Conservation (phyloP, 148 eudicot species). For the Diospyros kaki region DNA sequence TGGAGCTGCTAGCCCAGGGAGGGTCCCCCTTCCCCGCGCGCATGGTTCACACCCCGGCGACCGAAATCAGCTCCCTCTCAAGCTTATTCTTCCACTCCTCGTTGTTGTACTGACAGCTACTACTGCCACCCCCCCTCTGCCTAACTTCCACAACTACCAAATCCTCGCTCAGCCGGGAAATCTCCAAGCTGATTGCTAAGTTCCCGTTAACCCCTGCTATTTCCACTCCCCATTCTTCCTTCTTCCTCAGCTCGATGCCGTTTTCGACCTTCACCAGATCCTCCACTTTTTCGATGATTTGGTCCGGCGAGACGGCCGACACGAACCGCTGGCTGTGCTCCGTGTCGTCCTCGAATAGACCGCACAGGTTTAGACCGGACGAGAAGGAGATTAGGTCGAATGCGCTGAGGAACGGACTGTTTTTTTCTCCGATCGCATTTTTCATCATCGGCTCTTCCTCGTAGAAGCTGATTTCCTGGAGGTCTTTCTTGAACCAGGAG, state of each 20-base stretch:
- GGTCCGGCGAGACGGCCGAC: conserved; percentile 26
- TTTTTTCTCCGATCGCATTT: neutral
- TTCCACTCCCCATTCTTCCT: conserved; percentile 39
- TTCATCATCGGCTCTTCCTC: conserved; percentile 16
- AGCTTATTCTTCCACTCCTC: conserved; percentile 34
- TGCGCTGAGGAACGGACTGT: conserved; percentile 29
- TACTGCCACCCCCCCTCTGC: conserved; percentile 24
- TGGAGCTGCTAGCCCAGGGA: too few species aligned
- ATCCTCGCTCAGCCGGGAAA: conserved; percentile 37
- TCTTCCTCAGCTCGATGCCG: conserved; percentile 17
- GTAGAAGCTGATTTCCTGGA: conserved; percentile 26
- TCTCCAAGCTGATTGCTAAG: conserved; percentile 28
- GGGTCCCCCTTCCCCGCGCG: too few species aligned
- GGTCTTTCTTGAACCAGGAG: conserved; percentile 59
- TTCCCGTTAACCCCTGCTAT: conserved; percentile 37
- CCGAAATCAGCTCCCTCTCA: conserved; percentile 21
- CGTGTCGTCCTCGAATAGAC: conserved; percentile 27
- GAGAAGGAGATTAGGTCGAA: conserved; percentile 60
- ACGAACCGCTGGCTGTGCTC: conserved; percentile 27
- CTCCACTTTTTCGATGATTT: conserved; percentile 30
- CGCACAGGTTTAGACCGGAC: conserved; percentile 48
- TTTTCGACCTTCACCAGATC: conserved; percentile 20
- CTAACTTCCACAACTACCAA: conserved; percentile 38
- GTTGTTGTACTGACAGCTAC: conserved; percentile 13
- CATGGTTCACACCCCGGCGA: neutral